A percentile compares a stretch with the other conserved stretches of the same genome.
phyloP scores from a whole-genome alignment of 306 rosid genomes.

The Prunus padus region DNA sequence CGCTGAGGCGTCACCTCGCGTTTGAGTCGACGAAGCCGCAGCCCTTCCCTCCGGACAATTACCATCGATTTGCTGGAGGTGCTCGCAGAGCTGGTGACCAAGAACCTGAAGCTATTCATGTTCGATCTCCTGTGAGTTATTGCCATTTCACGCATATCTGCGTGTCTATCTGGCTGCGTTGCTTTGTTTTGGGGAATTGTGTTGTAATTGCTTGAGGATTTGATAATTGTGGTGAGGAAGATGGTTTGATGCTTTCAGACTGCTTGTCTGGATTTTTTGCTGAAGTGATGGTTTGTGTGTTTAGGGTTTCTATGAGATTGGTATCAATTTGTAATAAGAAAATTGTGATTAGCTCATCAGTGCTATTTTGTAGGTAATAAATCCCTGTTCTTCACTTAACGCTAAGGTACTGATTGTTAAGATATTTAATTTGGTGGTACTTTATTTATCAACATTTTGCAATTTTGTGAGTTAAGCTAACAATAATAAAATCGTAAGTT shows the following conservation, averaged over 20 bases:
- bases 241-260: neutral
- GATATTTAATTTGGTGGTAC: neutral
- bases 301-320: conserved; percentile 28
- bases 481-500: neutral
- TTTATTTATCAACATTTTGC: neutral
- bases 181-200: conserved; percentile 11
- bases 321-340: conserved; percentile 1
- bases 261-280: conserved; percentile 1
- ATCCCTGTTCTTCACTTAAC: neutral
- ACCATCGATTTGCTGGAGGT: conserved; percentile 58
- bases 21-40: conserved; percentile 76
- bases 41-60: conserved; percentile 66
- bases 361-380: neutral
- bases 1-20: conserved; percentile 67
- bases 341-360: neutral
- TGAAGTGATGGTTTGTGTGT: neutral
- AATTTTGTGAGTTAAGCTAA: neutral
- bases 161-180: neutral
- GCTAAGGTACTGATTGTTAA: neutral
- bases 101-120: conserved; percentile 61
- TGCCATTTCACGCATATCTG: neutral
- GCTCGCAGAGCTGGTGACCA: conserved; percentile 48
- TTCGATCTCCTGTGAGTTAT: conserved; percentile 75
- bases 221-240: conserved; percentile 2
- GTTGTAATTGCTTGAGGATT: neutral